Base-by-base conservation (phyloP, 179 eudicot genomes). In the Patellifolia procumbens region DNA sequence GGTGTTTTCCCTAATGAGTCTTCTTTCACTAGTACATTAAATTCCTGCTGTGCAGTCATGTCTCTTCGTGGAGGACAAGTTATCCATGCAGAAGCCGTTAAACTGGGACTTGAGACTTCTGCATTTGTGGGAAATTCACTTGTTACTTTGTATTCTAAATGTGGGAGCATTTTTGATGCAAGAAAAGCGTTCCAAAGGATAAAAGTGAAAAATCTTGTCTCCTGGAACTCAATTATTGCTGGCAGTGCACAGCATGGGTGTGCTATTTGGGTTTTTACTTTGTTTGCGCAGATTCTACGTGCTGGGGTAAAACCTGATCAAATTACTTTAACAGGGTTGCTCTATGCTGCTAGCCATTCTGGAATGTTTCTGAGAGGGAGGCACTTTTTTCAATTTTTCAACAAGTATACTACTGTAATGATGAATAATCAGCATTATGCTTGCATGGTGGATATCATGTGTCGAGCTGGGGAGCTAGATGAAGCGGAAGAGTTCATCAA, bases 181-280 rank as follows among this genome's bases (percentile, higher is more conserved):
- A 32, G 86, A 1, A 65, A 67, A 22, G 78, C 88, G 72, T 93
- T 93, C 73, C 68, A 81, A 56, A 79, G 69, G 49, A 85, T 90
- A 73, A 56, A 35, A 16, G 74, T 81, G 22, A 93, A 88, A 64
- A 93, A 93, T 78, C 72, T 86, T 12, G 97, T 93, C 74, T 89
- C 97, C 9, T 93, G 98, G 98, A 93, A 93, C 80, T 80, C 98
- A 1, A 77, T 88, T n/a, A 89, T 93, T 76, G 89, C 79, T 45
- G 98, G 97, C n/a, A 90, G 93, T 80, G 98, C 91, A 15, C 90
- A 93, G 73, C 90, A 88, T 65, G 97, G 98, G 7, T 70, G 28
- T 62, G 82, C 83, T 48, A 82, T 56, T 76, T 83, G 87, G 91
- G 91, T 85, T 5, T 74, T 88, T 51, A 69, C 84, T 46, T 73